Conservation (phyloP, 1,139 yeast species). For the Candida smagusa region DNA sequence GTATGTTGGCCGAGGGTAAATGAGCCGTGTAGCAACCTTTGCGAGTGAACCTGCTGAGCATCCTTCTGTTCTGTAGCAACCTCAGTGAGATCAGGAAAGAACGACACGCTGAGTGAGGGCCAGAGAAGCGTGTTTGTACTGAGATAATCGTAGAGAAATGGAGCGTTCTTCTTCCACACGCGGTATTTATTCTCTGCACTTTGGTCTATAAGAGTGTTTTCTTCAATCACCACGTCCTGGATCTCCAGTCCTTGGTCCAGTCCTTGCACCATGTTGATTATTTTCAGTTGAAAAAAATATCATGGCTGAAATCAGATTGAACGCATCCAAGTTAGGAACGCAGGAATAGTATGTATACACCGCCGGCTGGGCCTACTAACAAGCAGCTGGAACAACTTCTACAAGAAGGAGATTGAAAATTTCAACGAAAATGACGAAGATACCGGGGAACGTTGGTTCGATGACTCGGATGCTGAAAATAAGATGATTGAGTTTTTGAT, state of each 20-base stretch:
- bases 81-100: constrained; percentile 46
- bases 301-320: constrained; percentile 31
- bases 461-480: constrained; percentile 86
- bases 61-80: background rate
- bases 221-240: constrained; percentile 1
- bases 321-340: constrained; percentile 75
- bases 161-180: constrained; percentile 56
- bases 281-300: constrained; percentile 1
- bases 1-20: constrained; percentile 43
- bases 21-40: constrained; percentile 39
- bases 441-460: constrained; percentile 96
- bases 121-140: constrained; percentile 49
- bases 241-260: background rate
- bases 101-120: constrained; percentile 55
- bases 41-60: constrained; percentile 19
- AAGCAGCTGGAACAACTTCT: constrained; percentile 81
- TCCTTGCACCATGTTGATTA: background rate
- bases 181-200: constrained; percentile 36
- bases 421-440: constrained; percentile 72
- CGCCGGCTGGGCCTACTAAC: constrained; percentile 12
- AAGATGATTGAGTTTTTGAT: constrained; percentile 68
- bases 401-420: constrained; percentile 66
- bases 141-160: constrained; percentile 48
- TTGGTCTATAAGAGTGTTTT: constrained; percentile 21
- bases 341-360: constrained; percentile 56